Conservation (phyloP, 2,329 filamentous ascomycete species). For the Magnaporthiopsis rhizophila region DNA sequence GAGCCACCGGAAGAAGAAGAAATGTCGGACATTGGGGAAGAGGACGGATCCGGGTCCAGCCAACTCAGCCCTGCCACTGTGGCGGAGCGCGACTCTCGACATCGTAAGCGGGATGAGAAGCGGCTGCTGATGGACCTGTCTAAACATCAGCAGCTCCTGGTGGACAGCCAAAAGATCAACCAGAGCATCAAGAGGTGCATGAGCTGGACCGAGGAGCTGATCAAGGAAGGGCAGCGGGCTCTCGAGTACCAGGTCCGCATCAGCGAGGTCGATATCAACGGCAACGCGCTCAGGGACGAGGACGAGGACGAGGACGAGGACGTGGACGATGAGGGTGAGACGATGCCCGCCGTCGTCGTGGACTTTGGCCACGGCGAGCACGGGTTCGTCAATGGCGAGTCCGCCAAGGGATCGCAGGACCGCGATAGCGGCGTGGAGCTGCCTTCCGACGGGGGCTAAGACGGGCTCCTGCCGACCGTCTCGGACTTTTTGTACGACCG, state of each 20-base stretch:
- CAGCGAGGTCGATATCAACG: slow-evolving; percentile 74
- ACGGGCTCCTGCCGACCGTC: too few relatives aligned
- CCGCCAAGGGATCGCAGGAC: slow-evolving; percentile 32
- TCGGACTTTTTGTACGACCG: background rate
- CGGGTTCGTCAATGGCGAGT: slow-evolving; percentile 6
- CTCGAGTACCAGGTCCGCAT: slow-evolving; percentile 73
- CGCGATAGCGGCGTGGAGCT: slow-evolving; percentile 46
- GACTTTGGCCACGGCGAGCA: slow-evolving; percentile 20
- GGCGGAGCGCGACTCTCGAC: slow-evolving; percentile 36
- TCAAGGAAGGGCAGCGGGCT: slow-evolving; percentile 80
- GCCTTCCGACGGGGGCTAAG: slow-evolving; percentile 28
- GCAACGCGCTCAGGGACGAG: slow-evolving; percentile 61
- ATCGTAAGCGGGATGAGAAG: slow-evolving; percentile 70
- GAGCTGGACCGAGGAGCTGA: slow-evolving; percentile 82
- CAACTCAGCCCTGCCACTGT: slow-evolving; percentile 31
- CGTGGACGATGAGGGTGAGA: slow-evolving; percentile 20
- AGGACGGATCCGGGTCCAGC: slow-evolving; percentile 22
- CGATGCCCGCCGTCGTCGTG: slow-evolving; percentile 11
- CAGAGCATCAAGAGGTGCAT: slow-evolving; percentile 86
- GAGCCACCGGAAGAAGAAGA: slow-evolving; percentile 38
- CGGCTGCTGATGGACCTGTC: slow-evolving; percentile 76
- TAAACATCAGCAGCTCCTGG: slow-evolving; percentile 80
- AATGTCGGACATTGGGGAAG: slow-evolving; percentile 39
- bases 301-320: slow-evolving; percentile 61
- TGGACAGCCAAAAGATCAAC: slow-evolving; percentile 92